Evolutionary conservation across 2,329 filamentous ascomycete species (phyloP), one percentile per base, ranked within the genome.

Genomic region (Diaporthe citri): DNA sequence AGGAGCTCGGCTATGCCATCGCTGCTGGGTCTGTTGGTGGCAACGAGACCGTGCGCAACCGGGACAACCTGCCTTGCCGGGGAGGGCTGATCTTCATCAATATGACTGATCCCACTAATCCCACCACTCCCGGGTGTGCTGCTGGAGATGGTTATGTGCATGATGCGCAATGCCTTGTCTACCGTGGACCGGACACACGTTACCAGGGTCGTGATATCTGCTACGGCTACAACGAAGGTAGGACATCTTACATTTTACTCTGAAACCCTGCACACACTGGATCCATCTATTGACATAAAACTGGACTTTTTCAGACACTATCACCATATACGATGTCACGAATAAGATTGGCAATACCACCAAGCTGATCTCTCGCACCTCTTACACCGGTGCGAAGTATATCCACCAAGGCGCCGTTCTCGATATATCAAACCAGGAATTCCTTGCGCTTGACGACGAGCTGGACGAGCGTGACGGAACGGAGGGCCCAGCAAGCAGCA

Each of bases 391-490:
- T 56, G 88, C 88, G 10, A 82, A 86, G 4, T 91, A 91, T 82
- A 90, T 88, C 1, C 90, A 92, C 79, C 90, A 92, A 77, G 90
- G 90, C 9, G 88, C 87, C 83, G 83, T 91, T 4, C 83, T 89
- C 34, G 86, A 89, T 78, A 79, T 81, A 1, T 80, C 84, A 46
- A 85, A 81, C 71, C 82, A 86, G 55, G 85, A 85, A 59, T 88
- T 84, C 78, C 84, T 90, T 5, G 82, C 89, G 20, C 79, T 89
- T 7, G 88, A 90, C 76, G 88, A 90, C 76, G 88, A 90, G 79
- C 83, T 87, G 15, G 88, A 90, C 74, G 89, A 90, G 82, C 73
- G 78, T 4, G 79, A 86, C 8, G 79, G 79, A 4, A 80, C 82
- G 0, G 71, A 73, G 22, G 86, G 84, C 12, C 83, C 83, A 0